Base-by-base conservation (phyloP, 2,329 filamentous ascomycete genomes). In the Paraconiothyrium brasiliense region DNA sequence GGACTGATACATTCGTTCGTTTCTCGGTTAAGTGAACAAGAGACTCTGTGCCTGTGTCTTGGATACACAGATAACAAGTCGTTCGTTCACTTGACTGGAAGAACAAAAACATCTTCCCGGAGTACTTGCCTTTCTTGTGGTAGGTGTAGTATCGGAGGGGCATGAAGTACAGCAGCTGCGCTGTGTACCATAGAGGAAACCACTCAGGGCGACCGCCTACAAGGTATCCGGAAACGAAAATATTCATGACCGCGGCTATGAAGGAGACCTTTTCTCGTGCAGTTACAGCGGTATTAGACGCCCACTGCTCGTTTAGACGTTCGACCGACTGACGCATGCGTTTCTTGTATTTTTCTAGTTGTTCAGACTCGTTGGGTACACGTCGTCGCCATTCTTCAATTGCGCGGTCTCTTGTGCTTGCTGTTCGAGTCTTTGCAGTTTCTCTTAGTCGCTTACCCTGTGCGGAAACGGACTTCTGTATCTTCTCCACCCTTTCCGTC, bases 171-270 rank as follows among this genome's bases (percentile, higher is more conserved):
- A 92, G 78, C 46, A 97, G 85, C 79, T 97, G 94, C 3, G 80
- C 85, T 8, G 92, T 94, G 79, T 97, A 99, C 95, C 95, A 99
- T 68, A 91, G 82, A 70, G 97, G 94, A 79, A 98, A 97, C 77
- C 89, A 90, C 70, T 97, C 85, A 0, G 95, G 93, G 70, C 85
- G 90, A 34, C 89, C 93, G 63, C 95, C 95, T 57, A 99, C 91
- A 50, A 99, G 83, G 78, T 97, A 98, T 60, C 94, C 95, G 68
- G 93, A 97, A 76, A 98, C 89, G 80, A 99, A 97, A 78, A 99
- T 95, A 81, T 99, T 99, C 82, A 97, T 88, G 68, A 97, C 94
- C 71, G 93, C 95, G 63, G 89, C 94, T 65, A 99, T 97, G 79
- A 99, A 99, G 6, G 94, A 94, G 52, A 96, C 84, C 84, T 99